Percentiles rank a stretch among this genome's conserved stretches.
These are phyloP conservation scores for Theobroma cacao DNA, from an alignment of 345 rosid species.

Conservation along the genomic window DNA sequence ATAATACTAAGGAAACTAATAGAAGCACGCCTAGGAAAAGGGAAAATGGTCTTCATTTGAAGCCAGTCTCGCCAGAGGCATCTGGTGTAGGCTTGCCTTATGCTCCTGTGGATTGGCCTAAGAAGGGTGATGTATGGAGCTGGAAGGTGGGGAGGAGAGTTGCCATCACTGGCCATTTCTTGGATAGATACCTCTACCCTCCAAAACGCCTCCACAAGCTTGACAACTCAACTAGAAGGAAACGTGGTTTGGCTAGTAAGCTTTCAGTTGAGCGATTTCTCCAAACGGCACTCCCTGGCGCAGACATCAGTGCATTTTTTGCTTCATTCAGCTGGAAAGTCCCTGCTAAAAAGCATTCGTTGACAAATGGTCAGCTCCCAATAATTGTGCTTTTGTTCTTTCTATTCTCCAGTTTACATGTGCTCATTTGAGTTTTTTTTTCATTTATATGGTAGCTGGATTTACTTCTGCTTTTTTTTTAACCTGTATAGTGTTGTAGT, in stretches of 20 bases:
- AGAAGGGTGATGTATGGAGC: slow-evolving; percentile 57
- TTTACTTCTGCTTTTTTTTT: neutral
- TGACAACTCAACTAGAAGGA: neutral
- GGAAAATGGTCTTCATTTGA: slow-evolving; percentile 25
- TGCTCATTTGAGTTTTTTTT: neutral
- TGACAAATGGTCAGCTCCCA: slow-evolving; percentile 41
- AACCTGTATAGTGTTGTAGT: neutral
- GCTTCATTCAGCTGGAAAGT: slow-evolving; percentile 20
- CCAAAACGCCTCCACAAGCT: slow-evolving; percentile 39
- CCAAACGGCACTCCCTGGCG: neutral
- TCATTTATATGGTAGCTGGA: neutral
- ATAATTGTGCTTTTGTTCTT: neutral
- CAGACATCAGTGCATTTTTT: slow-evolving; percentile 13
- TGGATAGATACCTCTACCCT: slow-evolving; percentile 68
- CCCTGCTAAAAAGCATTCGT: slow-evolving; percentile 5
- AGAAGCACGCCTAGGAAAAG: slow-evolving; percentile 8
- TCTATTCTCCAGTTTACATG: neutral
- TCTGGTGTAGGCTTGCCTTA: slow-evolving; percentile 65
- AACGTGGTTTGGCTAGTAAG: slow-evolving; percentile 17
- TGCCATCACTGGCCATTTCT: slow-evolving; percentile 31
- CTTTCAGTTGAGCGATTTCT: slow-evolving; percentile 15
- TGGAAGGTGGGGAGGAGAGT: slow-evolving; percentile 70
- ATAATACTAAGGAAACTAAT: slow-evolving; percentile 27
- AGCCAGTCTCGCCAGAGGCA: slow-evolving; percentile 42
- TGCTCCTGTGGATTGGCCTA: slow-evolving; percentile 72